Evolutionary conservation across 208 protist genomes (phyloP).

Genomic region (Crithidia bombi): DNA sequence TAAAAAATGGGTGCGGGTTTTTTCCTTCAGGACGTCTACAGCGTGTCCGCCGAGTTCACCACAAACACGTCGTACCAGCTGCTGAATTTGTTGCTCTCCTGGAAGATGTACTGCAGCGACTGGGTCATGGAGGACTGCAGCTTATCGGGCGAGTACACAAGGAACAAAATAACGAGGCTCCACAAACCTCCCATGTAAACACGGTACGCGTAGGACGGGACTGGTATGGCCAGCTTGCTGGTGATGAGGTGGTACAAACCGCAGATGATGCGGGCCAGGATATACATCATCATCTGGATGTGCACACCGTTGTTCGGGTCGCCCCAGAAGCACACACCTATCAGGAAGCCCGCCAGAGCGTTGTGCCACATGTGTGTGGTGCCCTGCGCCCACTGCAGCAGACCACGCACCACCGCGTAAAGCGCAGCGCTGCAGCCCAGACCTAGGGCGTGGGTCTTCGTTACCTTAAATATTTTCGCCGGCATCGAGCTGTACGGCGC

Average conservation of each 20-base stretch:
- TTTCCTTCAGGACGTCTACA: no score
- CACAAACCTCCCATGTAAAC: conserved; percentile 76
- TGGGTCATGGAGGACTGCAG: conserved; percentile 82
- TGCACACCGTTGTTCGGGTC: conserved; percentile 67
- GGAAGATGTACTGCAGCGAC: conserved; percentile 89
- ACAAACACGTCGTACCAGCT: conserved; percentile 73
- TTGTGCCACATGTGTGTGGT: conserved; percentile 61
- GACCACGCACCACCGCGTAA: conserved; percentile 62
- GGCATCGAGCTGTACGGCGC: conserved; percentile 62
- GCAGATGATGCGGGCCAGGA: conserved; percentile 76
- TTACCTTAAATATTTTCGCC: conserved; percentile 64
- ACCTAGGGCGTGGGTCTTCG: conserved; percentile 69
- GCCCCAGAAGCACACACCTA: conserved; percentile 78
- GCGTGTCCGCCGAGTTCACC: conserved; percentile 47
- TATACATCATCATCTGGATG: conserved; percentile 93
- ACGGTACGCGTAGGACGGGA: conserved; percentile 49
- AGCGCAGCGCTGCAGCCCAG: conserved; percentile 67
- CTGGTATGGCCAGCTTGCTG: conserved; percentile 27
- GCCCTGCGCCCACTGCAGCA: conserved; percentile 49
- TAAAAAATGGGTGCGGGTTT: background rate
- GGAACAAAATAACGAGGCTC: conserved; percentile 73
- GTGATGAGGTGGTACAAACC: conserved; percentile 60
- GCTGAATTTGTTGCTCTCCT: conserved; percentile 66
- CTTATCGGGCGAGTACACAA: conserved; percentile 68
- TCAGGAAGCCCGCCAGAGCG: conserved; percentile 77